Base-by-base conservation (phyloP, 257 asterid genomes). In the Parsonsia alboflavescens region DNA sequence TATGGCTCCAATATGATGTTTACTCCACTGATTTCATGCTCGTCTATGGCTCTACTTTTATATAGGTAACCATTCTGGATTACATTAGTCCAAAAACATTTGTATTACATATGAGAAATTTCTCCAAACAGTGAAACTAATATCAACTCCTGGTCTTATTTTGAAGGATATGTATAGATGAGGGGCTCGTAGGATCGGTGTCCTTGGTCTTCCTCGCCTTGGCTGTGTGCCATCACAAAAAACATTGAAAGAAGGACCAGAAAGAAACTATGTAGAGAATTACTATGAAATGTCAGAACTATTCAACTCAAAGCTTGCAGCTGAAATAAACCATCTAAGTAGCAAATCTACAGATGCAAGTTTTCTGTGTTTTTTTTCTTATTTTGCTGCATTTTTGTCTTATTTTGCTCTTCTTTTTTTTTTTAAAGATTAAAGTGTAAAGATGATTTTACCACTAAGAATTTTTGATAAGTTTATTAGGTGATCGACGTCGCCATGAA, bases 201-300 rank as follows among this genome's bases (percentile, higher is more conserved):
- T 85, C 65, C 67, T 81, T 9, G 79, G 96, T 21, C 70, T 91
- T 41, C 94, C 94, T 6, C 91, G 96, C 26, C 73, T 86, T 0
- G 97, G 97, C 45, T 91, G 97, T 48, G 61, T 91, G 68, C 97
- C 97, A 68, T 87, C 94, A 17, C 92, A 88, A 22, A 88, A 96
- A 79, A 91, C 97, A 15, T 45, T 88, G 75, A 77, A 41, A 73
- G 97, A 94, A 16, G 96, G 97, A 22, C 57, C 53, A 1, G 48
- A 58, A 59, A 82, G 96, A 50, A 71, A 71, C 0, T 89, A 93
- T 36, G 89, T 79, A 7, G 84, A 81, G 2, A 53, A 71, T 24
- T 80, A 76, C 71, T 87, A 91, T 56, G 53, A 83, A 42, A 82
- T 80, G 10, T 89, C 86, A 2, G 73, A 42, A 13, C 45, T 84